These are phyloP conservation scores for Boletus reticuloceps DNA, from an alignment of 768 basidiomycete species.

Conservation along the genomic window DNA sequence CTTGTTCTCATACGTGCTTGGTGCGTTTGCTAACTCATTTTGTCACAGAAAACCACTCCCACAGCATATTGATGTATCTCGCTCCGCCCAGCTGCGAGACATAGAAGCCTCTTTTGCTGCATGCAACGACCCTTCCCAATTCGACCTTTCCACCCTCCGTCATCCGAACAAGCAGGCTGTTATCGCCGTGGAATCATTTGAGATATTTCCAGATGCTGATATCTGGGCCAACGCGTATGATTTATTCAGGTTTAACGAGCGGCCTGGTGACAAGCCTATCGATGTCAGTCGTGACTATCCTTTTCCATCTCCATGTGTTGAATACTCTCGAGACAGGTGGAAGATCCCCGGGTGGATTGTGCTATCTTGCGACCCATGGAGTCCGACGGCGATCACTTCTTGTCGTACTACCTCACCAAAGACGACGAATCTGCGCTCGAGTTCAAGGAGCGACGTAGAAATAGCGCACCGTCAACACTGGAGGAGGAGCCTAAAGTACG, in stretches of 20 bases:
- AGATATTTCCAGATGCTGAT: constrained; percentile 61
- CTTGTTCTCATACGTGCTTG: background rate
- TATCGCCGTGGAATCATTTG: constrained; percentile 55
- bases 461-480: constrained; percentile 41
- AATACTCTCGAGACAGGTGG: constrained; percentile 41
- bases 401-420: constrained; percentile 79
- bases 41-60: constrained; percentile 45
- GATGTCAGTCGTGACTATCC: constrained; percentile 48
- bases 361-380: constrained; percentile 87
- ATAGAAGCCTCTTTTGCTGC: constrained; percentile 50
- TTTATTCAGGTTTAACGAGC: constrained; percentile 78
- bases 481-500: constrained; percentile 57
- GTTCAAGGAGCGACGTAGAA: constrained; percentile 59
- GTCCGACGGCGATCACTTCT: constrained; percentile 83
- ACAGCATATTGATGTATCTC: constrained; percentile 66
- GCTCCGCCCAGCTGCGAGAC: constrained; percentile 68
- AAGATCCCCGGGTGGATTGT: constrained; percentile 77
- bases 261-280: constrained; percentile 72
- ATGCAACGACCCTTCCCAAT: no score
- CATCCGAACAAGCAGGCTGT: no score
- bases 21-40: background rate
- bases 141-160: no score
- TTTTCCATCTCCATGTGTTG: background rate
- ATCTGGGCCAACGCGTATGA: constrained; percentile 33
- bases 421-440: constrained; percentile 62